Evolutionary conservation across 495 filamentous ascomycete species (phyloP).

Genomic region (Neurospora sp.): DNA sequence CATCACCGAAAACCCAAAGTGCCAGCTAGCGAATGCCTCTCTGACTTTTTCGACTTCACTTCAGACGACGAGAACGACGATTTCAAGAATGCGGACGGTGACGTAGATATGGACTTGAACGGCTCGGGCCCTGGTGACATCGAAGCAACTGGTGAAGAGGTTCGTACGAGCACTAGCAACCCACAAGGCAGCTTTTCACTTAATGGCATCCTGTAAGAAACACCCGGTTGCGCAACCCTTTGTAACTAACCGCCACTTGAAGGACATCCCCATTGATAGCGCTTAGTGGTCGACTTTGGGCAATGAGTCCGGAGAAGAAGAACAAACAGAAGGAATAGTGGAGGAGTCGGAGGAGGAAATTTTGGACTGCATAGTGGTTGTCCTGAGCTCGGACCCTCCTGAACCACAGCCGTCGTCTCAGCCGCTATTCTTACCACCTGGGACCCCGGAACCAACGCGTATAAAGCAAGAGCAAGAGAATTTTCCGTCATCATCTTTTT

Average conservation of each 20-base stretch:
- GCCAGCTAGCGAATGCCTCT: not conserved
- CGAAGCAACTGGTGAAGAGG: not conserved
- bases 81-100: not conserved
- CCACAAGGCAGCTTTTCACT: not conserved
- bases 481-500: not conserved
- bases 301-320: not conserved
- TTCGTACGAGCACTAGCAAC: not conserved
- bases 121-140: not conserved
- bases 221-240: not conserved
- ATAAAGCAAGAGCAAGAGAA: not conserved
- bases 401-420: not conserved
- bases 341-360: not conserved
- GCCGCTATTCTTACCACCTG: not conserved
- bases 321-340: not conserved
- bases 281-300: constrained; percentile 8
- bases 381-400: not conserved
- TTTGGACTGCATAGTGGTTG: not conserved
- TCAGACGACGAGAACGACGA: not conserved
- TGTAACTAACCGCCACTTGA: not conserved
- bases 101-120: not conserved
- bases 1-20: not conserved
- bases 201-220: not conserved
- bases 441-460: not conserved
- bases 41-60: not conserved
- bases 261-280: constrained; percentile 8